A percentile compares a stretch with the other conserved stretches of the same genome.
These are phyloP conservation scores for Trichoderma virens DNA, from an alignment of 495 filamentous ascomycete genomes.

Conservation along the genomic window DNA sequence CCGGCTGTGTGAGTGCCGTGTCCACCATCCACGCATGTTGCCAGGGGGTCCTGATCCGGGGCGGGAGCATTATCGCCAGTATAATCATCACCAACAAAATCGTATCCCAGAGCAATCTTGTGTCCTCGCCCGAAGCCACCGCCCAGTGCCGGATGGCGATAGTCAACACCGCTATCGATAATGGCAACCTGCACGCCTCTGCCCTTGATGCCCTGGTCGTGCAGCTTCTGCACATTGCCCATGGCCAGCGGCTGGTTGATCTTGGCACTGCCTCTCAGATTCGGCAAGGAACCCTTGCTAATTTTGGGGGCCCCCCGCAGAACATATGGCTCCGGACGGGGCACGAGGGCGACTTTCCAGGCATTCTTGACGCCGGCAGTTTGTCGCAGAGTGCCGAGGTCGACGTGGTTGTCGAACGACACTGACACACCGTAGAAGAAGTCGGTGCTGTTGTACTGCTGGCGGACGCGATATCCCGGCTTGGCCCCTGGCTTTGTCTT, in stretches of 20 bases:
- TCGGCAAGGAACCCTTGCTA: background rate
- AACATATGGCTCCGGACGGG: background rate
- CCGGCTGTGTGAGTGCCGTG: constrained; percentile 37
- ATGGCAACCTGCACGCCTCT: constrained; percentile 27
- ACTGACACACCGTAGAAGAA: background rate
- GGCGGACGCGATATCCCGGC: background rate
- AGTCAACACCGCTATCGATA: constrained; percentile 42
- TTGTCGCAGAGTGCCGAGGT: background rate
- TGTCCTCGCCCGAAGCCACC: constrained; percentile 36
- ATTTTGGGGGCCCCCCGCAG: background rate
- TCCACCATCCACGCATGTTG: constrained; percentile 27
- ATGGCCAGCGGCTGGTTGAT: background rate
- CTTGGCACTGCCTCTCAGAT: background rate
- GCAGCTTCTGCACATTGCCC: constrained; percentile 14
- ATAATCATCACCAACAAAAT: constrained; percentile 26
- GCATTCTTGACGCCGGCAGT: background rate
- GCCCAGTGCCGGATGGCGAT: constrained; percentile 40
- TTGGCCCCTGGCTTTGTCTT: background rate
- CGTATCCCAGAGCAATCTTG: constrained; percentile 34
- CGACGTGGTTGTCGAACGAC: background rate
- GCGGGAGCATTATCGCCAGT: constrained; percentile 8
- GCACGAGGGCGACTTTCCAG: background rate
- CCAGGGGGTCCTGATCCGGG: constrained; percentile 15
- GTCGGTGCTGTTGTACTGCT: background rate
- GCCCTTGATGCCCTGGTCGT: constrained; percentile 23